Evolutionary conservation across 331 rosid genomes (phyloP).

Genomic region (Arachis monticola): DNA sequence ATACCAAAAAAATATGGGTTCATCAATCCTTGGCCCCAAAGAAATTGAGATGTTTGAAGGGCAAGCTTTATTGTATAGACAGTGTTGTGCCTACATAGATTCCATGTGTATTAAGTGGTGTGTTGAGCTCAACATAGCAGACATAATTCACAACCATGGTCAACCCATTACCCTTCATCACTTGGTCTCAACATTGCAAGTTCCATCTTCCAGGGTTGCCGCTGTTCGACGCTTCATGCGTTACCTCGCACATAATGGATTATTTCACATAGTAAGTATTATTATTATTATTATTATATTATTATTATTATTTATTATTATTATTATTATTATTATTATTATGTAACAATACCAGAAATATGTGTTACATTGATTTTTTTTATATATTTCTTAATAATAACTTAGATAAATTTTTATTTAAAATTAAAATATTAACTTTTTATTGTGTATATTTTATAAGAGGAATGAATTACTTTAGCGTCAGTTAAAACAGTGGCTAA

Average conservation of each 20-base stretch:
- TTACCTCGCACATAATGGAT: not conserved
- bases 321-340: too few species aligned
- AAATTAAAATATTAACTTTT: too few species aligned
- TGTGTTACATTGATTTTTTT: too few species aligned
- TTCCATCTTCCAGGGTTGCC: not conserved
- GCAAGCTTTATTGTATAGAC: not conserved
- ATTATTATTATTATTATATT: too few species aligned
- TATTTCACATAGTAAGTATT: not conserved
- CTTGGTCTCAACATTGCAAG: not conserved
- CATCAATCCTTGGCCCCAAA: not conserved
- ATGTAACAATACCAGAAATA: too few species aligned
- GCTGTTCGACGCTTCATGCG: not conserved
- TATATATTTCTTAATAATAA: too few species aligned
- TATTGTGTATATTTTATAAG: too few species aligned
- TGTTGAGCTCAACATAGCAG: not conserved
- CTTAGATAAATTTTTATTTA: too few species aligned
- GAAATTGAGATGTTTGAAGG: not conserved
- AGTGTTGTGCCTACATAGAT: not conserved
- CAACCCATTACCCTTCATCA: not conserved
- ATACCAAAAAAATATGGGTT: too few species aligned
- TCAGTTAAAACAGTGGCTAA: too few species aligned
- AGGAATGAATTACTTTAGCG: too few species aligned
- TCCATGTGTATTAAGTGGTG: not conserved
- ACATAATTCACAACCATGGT: slow-evolving; percentile 5
- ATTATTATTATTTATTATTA: not conserved